phyloP scores from a whole-genome alignment of 495 filamentous ascomycete genomes.

The Aspergillus olivimuriae region DNA sequence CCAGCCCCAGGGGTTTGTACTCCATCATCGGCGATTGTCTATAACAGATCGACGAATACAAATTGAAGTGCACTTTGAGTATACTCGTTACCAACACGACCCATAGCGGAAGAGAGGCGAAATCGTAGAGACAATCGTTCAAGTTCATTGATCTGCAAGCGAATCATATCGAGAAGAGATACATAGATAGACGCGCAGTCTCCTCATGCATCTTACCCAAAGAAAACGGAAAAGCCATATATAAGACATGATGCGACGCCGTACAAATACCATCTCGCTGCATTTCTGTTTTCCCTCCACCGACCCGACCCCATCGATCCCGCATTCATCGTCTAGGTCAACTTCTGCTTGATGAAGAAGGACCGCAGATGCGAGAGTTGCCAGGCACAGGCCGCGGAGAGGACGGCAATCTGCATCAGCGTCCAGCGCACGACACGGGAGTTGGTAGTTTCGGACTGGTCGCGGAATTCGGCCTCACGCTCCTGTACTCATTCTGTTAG shows the following conservation, averaged over 20 bases:
- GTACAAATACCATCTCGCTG: not conserved
- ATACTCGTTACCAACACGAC: no score
- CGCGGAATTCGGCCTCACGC: constrained; percentile 95
- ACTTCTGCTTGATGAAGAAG: constrained; percentile 99
- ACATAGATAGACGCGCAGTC: not conserved
- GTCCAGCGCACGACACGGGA: constrained; percentile 91
- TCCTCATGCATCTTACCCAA: no score
- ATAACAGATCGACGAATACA: no score
- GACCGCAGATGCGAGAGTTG: constrained; percentile 89
- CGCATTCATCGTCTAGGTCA: constrained; percentile 50
- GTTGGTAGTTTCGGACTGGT: constrained; percentile 93
- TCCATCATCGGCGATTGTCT: no score
- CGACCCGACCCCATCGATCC: not conserved
- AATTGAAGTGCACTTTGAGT: no score
- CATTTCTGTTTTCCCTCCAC: not conserved
- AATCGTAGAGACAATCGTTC: not conserved
- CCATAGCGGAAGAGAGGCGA: no score
- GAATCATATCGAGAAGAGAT: not conserved
- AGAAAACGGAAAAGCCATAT: not conserved
- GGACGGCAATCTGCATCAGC: constrained; percentile 78
- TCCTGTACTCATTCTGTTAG: constrained; percentile 49
- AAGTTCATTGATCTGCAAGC: not conserved
- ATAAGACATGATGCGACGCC: not conserved
- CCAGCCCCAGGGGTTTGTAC: no score
- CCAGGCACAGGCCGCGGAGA: constrained; percentile 92